Evolutionary conservation across 768 basidiomycete species (phyloP).

Genomic region (Amanita phalloides): DNA sequence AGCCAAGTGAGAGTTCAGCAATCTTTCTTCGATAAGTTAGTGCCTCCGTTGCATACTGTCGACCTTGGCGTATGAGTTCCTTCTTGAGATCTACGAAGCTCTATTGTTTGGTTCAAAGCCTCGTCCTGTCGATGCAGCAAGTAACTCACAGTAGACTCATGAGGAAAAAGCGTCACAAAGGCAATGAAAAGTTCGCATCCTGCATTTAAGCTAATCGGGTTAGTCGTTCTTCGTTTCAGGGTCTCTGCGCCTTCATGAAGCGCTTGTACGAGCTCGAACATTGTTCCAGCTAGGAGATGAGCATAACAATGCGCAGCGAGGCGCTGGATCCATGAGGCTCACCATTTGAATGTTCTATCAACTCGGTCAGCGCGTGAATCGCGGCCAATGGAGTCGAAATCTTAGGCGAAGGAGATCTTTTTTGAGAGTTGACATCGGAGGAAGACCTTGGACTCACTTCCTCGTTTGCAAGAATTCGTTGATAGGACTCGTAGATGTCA

Average conservation of each 20-base stretch:
- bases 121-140: constrained; percentile 2
- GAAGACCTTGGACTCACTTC: constrained; percentile 33
- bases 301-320: constrained; percentile 5
- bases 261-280: constrained; percentile 85
- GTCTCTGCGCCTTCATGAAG: constrained; percentile 65
- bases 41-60: constrained; percentile 67
- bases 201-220: constrained; percentile 78
- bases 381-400: constrained; percentile 81
- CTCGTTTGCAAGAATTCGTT: constrained; percentile 49
- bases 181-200: constrained; percentile 87
- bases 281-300: constrained; percentile 59
- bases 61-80: constrained; percentile 74
- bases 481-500: constrained; percentile 41
- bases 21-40: constrained; percentile 85
- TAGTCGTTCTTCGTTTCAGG: constrained; percentile 52
- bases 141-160: constrained; percentile 63
- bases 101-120: constrained; percentile 25
- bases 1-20: constrained; percentile 77
- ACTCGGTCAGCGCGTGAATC: constrained; percentile 73
- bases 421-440: not conserved
- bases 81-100: constrained; percentile 78
- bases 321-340: constrained; percentile 10
- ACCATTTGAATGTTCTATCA: constrained; percentile 76
- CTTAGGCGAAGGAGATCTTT: constrained; percentile 25
- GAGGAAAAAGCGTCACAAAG: constrained; percentile 77